A percentile compares a stretch with the other conserved stretches of the same genome.
Conservation (phyloP, 2,329 filamentous ascomycete species). For the Myotisia sp. region DNA sequence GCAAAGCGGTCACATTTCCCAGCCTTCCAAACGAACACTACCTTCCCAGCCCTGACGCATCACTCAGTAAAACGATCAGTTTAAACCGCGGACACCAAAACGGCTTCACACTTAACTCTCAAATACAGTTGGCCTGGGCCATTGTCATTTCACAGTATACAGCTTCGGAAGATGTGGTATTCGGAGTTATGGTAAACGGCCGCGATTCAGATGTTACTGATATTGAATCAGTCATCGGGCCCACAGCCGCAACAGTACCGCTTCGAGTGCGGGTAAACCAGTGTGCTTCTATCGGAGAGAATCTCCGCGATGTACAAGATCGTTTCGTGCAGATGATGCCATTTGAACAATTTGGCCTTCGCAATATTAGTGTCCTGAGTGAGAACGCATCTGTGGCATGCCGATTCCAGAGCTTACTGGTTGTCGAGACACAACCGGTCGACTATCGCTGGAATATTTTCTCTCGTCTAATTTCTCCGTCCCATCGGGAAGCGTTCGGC, state of each 20-base stretch:
- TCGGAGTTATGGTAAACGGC: conserved; percentile 28
- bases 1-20: conserved; percentile 6
- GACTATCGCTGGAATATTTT: conserved; percentile 1
- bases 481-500: not conserved
- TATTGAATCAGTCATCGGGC: conserved; percentile 27
- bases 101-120: conserved; percentile 3
- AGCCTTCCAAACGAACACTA: conserved; percentile 1
- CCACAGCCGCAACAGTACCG: conserved; percentile 28
- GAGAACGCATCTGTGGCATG: conserved; percentile 28
- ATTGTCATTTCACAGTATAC: conserved; percentile 22
- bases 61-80: not conserved
- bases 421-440: conserved; percentile 15
- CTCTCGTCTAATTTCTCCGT: not conserved
- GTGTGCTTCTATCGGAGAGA: not conserved
- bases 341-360: conserved; percentile 37
- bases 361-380: conserved; percentile 38
- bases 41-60: not conserved
- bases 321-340: conserved; percentile 42
- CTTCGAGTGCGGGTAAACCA: conserved; percentile 20
- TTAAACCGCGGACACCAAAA: not conserved
- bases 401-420: conserved; percentile 28
- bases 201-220: conserved; percentile 23
- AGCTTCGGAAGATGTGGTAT: conserved; percentile 24
- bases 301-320: conserved; percentile 38
- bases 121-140: conserved; percentile 20